Percentiles rank a stretch among this genome's conserved stretches.
phyloP scores from a whole-genome alignment of 2,329 filamentous ascomycete species.

The Plectosphaerella plurivora region DNA sequence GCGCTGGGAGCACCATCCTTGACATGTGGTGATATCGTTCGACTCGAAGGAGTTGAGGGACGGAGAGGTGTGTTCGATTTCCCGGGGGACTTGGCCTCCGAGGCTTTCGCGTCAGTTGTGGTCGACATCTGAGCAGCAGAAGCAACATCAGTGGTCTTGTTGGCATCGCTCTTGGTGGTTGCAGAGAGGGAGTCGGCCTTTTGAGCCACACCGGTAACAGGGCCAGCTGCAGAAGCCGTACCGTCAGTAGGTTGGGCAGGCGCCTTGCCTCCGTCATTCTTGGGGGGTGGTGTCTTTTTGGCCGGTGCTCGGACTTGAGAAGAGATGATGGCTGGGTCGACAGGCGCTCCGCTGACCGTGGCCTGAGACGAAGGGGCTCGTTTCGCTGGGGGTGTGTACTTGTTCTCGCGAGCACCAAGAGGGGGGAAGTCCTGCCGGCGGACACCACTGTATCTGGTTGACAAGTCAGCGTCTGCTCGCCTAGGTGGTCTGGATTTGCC shows the following conservation, averaged over 20 bases:
- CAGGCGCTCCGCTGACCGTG: constrained; percentile 69
- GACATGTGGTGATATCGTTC: constrained; percentile 34
- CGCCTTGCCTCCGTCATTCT: constrained; percentile 20
- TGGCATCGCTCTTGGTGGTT: constrained; percentile 6
- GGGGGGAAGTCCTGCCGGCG: constrained; percentile 69
- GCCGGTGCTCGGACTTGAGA: constrained; percentile 60
- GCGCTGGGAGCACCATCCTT: constrained; percentile 45
- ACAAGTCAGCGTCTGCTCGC: constrained; percentile 7
- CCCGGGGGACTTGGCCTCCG: constrained; percentile 4
- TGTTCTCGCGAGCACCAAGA: constrained; percentile 55
- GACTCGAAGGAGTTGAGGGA: constrained; percentile 31
- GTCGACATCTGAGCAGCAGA: constrained; percentile 5
- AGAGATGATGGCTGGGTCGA: constrained; percentile 88
- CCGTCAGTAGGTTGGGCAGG: not conserved
- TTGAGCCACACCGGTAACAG: not conserved
- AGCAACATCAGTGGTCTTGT: not conserved
- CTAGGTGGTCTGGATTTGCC: not conserved
- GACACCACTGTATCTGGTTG: constrained; percentile 79
- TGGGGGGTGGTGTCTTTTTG: constrained; percentile 34
- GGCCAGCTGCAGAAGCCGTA: not conserved
- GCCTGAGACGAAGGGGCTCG: constrained; percentile 72
- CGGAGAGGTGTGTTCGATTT: constrained; percentile 20
- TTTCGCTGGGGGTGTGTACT: constrained; percentile 87
- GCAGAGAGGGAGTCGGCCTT: constrained; percentile 2
- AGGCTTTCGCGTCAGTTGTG: constrained; percentile 1